Conservation (phyloP, 208 protist genomes). For the Blastocrithidia nonstop region DNA sequence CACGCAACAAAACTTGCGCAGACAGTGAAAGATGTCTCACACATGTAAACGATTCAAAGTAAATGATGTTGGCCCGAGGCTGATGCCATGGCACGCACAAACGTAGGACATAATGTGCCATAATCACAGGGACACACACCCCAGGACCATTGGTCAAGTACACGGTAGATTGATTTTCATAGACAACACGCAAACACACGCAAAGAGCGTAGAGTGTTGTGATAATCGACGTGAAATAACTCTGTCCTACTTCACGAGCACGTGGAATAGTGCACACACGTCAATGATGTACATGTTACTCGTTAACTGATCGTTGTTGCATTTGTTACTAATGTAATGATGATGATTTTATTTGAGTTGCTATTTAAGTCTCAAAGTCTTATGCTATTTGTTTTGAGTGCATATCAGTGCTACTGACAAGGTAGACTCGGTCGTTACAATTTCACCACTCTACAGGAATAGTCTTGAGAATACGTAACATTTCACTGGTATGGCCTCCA, state of each 20-base stretch:
- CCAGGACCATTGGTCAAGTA: conserved; percentile 85
- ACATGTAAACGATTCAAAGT: conserved; percentile 83
- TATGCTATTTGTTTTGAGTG: conserved; percentile 35
- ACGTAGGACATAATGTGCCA: conserved; percentile 28
- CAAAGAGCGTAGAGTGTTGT: conserved; percentile 37
- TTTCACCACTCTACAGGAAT: conserved; percentile 24
- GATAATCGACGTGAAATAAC: conserved; percentile 63
- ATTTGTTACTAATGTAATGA: no score
- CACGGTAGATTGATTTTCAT: conserved; percentile 33
- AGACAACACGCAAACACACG: conserved; percentile 13
- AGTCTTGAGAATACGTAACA: conserved; percentile 53
- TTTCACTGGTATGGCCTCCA: conserved; percentile 86
- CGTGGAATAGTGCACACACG: conserved; percentile 56
- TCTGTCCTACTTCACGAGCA: conserved; percentile 83
- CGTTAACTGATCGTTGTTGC: no score
- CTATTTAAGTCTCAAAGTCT: conserved; percentile 54
- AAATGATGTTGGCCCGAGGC: conserved; percentile 45
- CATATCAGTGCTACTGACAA: conserved; percentile 62
- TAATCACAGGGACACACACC: conserved; percentile 79
- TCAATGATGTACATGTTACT: no score
- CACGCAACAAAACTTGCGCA: conserved; percentile 41
- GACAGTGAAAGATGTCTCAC: conserved; percentile 68
- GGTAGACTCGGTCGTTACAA: conserved; percentile 30
- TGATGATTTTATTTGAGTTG: no score
- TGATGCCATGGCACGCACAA: conserved; percentile 22